These are phyloP conservation scores for Limnanthes douglasii DNA, from an alignment of 345 rosid genomes.

Conservation along the genomic window DNA sequence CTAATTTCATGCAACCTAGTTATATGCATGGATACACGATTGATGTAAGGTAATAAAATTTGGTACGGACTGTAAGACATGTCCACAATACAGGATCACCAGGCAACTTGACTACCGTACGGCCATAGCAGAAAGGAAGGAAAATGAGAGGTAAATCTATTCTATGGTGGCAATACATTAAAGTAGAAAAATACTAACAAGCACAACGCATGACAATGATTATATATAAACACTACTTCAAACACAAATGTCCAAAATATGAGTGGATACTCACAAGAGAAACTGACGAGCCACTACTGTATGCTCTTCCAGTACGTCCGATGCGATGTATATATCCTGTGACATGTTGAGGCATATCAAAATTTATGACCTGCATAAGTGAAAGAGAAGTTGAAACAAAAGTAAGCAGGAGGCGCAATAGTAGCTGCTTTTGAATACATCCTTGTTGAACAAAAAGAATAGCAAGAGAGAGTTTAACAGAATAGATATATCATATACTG, in stretches of 20 bases:
- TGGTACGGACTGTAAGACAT: neutral
- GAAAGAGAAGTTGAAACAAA: neutral
- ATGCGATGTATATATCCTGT: slow-evolving; percentile 79
- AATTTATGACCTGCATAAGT: slow-evolving; percentile 60
- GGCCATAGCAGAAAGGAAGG: neutral
- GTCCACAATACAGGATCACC: neutral
- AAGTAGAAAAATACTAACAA: neutral
- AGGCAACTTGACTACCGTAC: neutral
- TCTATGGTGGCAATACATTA: neutral
- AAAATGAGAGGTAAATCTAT: neutral
- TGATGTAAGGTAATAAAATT: neutral
- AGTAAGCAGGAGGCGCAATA: neutral
- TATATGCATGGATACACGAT: neutral
- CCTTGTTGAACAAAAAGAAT: too few species aligned
- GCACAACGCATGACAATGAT: neutral
- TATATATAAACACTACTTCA: neutral
- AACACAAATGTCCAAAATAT: neutral
- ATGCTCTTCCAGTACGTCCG: slow-evolving; percentile 95
- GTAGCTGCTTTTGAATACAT: too few species aligned
- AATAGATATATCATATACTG: too few species aligned
- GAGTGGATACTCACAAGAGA: slow-evolving; percentile 51
- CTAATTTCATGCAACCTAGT: neutral
- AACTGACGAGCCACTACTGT: slow-evolving; percentile 46
- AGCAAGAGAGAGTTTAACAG: too few species aligned
- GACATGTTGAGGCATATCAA: slow-evolving; percentile 63